These are phyloP conservation scores for Staphylotrichum tortipilum DNA, from an alignment of 495 filamentous ascomycete species.

Conservation along the genomic window DNA sequence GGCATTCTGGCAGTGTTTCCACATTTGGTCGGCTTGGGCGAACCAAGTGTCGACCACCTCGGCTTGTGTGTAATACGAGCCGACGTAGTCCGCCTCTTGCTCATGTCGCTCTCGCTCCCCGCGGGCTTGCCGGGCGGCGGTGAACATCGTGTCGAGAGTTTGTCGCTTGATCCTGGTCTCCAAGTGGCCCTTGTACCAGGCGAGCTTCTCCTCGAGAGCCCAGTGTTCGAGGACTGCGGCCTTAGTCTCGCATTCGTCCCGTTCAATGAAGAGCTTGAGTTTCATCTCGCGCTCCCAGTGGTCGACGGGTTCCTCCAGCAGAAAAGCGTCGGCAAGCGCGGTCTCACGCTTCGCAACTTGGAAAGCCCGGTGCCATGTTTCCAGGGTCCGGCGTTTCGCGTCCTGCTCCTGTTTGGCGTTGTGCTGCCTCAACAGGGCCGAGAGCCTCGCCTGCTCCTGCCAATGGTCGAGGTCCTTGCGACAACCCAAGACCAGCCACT, in stretches of 20 bases:
- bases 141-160: slow-evolving; percentile 4
- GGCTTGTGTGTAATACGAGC: slow-evolving; percentile 10
- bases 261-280: slow-evolving; percentile 12
- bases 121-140: background rate
- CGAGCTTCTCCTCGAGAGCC: slow-evolving; percentile 17
- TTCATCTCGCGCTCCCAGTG: slow-evolving; percentile 21
- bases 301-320: slow-evolving; percentile 11
- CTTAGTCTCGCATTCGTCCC: slow-evolving; percentile 12
- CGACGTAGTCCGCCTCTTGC: slow-evolving; percentile 13
- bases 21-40: slow-evolving; percentile 6
- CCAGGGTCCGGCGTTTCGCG: slow-evolving; percentile 5
- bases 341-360: background rate
- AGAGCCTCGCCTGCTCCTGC: slow-evolving; percentile 22
- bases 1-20: slow-evolving; percentile 19
- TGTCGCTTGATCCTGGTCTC: slow-evolving; percentile 9
- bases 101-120: slow-evolving; percentile 1
- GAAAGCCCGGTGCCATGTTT: slow-evolving; percentile 8
- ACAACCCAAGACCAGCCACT: slow-evolving; percentile 8
- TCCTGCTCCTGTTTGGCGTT: slow-evolving; percentile 4
- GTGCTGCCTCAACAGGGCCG: slow-evolving; percentile 13
- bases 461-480: slow-evolving; percentile 12
- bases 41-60: slow-evolving; percentile 18
- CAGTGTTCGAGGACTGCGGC: slow-evolving; percentile 14
- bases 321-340: slow-evolving; percentile 12
- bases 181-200: slow-evolving; percentile 14